Evolutionary conservation across 345 rosid genomes (phyloP), one percentile per base, ranked within the genome.

Genomic region (Raphanus raphanistrum): DNA sequence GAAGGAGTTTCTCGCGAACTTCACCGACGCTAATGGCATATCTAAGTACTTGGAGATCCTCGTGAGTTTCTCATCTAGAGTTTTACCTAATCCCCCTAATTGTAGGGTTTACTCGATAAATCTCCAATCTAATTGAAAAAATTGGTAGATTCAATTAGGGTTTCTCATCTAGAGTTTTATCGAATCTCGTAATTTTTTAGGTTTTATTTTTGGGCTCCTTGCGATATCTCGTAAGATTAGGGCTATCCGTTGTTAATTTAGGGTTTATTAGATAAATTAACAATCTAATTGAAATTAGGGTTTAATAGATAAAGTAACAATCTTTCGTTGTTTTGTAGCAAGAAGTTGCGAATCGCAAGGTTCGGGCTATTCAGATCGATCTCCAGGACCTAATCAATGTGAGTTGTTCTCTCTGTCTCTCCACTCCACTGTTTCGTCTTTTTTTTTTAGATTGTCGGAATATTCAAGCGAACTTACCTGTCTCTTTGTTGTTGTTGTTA

Each of bases 261-360:
- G 52, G 52, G 52, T 4, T 45, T 12, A 45, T 13, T 12, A 4
- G 50, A 74, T 11, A 52, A 36, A 63, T 59, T 48, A 48, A 48
- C 45, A 31, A 32, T 28, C 31, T 61, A 28, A 65, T 7, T 55
- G 68, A 63, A 69, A 15, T 4, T 54, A 54, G 62, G 62, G 62
- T 57, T 57, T 45, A 45, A 3, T 48, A 48, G 8, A 48, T 50
- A n/a, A 50, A 50, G 55, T 50, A 5, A 5, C 55, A 50, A 5
- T n/a, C 16, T 27, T 59, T 0, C 9, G 5, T 5, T 26, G 0
- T 21, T 41, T 25, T 43, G 77, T 62, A 95, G 99, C 98, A 90
- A 91, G 91, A 93, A 54, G 96, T 90, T 31, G 90, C 99, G 3
- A 95, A 95, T 63, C 88, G 85, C 33, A 93, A 86, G 87, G 78